Evolutionary conservation across 1,284 basidiomycete species (phyloP).

Genomic region (Meira miltonrushii): DNA sequence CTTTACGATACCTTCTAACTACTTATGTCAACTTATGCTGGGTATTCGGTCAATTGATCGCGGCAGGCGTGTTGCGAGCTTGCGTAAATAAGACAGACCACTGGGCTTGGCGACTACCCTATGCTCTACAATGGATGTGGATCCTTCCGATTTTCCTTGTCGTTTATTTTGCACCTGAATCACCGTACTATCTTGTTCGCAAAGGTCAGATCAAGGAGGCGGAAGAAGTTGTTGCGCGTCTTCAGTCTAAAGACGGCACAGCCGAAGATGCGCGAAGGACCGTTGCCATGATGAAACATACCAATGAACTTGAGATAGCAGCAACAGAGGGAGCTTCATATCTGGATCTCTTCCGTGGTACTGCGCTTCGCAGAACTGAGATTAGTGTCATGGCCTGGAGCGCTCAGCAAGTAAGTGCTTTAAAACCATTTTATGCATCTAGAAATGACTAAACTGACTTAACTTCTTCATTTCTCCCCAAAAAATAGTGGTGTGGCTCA

Average conservation of each 20-base stretch:
- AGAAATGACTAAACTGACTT: too few relatives aligned
- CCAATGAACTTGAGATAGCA: constrained; percentile 54
- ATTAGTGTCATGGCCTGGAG: constrained; percentile 52
- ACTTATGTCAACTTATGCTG: constrained; percentile 57
- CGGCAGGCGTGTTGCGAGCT: constrained; percentile 55
- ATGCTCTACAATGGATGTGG: constrained; percentile 55
- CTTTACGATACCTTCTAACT: constrained; percentile 56
- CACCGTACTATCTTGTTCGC: constrained; percentile 57
- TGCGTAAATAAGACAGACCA: constrained; percentile 39
- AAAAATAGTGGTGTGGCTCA: constrained; percentile 26
- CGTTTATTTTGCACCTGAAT: constrained; percentile 49
- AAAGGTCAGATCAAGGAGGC: constrained; percentile 56
- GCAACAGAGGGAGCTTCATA: constrained; percentile 50
- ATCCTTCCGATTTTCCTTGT: constrained; percentile 47
- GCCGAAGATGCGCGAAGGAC: constrained; percentile 54
- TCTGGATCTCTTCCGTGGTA: constrained; percentile 56
- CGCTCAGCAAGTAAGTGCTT: constrained; percentile 42
- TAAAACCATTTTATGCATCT: too few relatives aligned
- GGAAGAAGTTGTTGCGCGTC: constrained; percentile 52
- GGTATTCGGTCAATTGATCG: constrained; percentile 53
- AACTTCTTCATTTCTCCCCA: too few relatives aligned
- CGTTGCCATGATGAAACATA: constrained; percentile 56
- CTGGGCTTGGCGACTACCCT: constrained; percentile 54
- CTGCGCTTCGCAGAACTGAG: constrained; percentile 55
- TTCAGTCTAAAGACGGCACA: constrained; percentile 51